phyloP scores from a whole-genome alignment of 805 yeast species.

The Teunomyces panamensis region DNA sequence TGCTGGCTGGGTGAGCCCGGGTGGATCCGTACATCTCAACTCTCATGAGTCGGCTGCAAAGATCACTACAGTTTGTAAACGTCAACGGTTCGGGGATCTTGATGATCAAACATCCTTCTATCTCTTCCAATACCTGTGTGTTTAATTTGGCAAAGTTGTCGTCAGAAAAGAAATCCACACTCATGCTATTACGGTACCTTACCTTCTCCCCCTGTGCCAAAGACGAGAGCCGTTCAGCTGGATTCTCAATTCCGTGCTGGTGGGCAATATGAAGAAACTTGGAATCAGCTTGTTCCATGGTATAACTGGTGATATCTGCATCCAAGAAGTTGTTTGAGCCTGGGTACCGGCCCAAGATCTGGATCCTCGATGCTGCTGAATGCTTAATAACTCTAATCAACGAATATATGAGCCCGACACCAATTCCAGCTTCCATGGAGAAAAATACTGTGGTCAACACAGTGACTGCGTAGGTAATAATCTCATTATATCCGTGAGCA shows the following conservation, averaged over 20 bases:
- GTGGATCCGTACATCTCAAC: constrained; percentile 44
- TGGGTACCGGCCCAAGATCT: constrained; percentile 64
- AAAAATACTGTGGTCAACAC: constrained; percentile 57
- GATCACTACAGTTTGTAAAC: constrained; percentile 40
- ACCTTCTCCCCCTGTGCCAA: constrained; percentile 1
- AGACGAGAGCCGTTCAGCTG: neutral
- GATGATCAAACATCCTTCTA: constrained; percentile 43
- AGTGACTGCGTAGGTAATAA: constrained; percentile 65
- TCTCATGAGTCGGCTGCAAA: constrained; percentile 35
- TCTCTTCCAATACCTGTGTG: constrained; percentile 36
- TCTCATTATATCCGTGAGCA: constrained; percentile 74
- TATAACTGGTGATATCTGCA: constrained; percentile 28
- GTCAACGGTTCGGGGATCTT: constrained; percentile 45
- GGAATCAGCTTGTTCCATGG: constrained; percentile 5
- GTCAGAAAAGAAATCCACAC: constrained; percentile 31
- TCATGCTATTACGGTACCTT: constrained; percentile 1
- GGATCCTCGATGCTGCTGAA: constrained; percentile 79
- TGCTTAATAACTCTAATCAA: constrained; percentile 75
- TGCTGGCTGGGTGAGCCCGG: constrained; percentile 42
- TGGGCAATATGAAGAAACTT: neutral
- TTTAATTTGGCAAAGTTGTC: constrained; percentile 34
- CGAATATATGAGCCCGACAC: constrained; percentile 81
- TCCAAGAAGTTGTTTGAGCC: constrained; percentile 40
- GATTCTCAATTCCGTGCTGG: neutral
- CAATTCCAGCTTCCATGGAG: constrained; percentile 87